Base-by-base conservation (phyloP, 768 basidiomycete genomes). In the Termitomyces sp. region DNA sequence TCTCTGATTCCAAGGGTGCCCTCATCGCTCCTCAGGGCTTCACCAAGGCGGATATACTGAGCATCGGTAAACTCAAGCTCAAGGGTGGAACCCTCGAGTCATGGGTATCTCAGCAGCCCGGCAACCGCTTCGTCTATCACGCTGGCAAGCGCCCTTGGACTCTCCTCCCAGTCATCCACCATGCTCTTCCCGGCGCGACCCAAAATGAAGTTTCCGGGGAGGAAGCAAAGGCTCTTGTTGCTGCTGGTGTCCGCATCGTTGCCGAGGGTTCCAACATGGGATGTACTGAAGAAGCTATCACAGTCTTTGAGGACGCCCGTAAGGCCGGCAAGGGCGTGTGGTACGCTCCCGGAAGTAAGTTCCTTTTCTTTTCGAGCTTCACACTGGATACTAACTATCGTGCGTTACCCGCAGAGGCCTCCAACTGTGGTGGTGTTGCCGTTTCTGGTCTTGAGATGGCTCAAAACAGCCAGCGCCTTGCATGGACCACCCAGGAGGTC, bases 191-290 rank as follows among this genome's bases (percentile, higher is more conserved):
- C 10, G 82, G 80, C 52, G 86, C 86, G 12, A 88, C 87, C 28
- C 85, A 88, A 71, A 88, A 88, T 70, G 87, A 88, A 70, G 82
- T 87, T 38, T 82, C 80, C 41, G 80, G 75, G 50, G 84, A 83
- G 64, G 89, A 91, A 70, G 89, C 89, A 44, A 75, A 86, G 72
- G 84, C 82, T 1, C 80, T 91, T 66, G 68, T 88, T 68, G 82
- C 81, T 68, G 86, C 87, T 50, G 88, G 89, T 61, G 80, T 81
- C 62, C 73, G 82, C 66, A 84, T 89, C 72, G 81, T 91, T 50
- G 88, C 88, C 55, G 88, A 91, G 70, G 88, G 88, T 33, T 86
- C 84, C 63, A 89, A 88, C 77, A 89, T 89, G 86, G 87, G 87
- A 49, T 88, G 82, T 73, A 88, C 87, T 4, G 75, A 81, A 66